A percentile compares a stretch with the other conserved stretches of the same genome.
Conservation (phyloP, 2,329 filamentous ascomycete species). For the Pestalotiopsis sp. region DNA sequence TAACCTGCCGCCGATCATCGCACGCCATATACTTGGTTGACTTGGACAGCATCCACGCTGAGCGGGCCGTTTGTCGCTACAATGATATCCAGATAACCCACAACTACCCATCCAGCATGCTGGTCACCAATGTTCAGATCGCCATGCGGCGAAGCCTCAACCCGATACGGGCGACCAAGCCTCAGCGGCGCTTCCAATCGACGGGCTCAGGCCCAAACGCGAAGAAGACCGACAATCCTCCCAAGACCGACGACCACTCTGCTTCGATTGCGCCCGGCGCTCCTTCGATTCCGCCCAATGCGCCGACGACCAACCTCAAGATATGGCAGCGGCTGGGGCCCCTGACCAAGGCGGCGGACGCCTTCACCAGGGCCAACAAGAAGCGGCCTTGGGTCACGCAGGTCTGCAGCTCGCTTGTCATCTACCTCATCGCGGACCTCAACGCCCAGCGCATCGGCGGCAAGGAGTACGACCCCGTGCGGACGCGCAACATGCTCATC, state of each 20-base stretch:
- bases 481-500: slow-evolving; percentile 70
- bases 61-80: not conserved
- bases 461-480: slow-evolving; percentile 65
- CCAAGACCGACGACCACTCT: slow-evolving; percentile 1
- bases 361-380: slow-evolving; percentile 72
- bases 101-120: not conserved
- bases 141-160: slow-evolving; percentile 22
- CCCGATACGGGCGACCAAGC: slow-evolving; percentile 17
- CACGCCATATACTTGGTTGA: not conserved
- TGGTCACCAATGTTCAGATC: slow-evolving; percentile 15
- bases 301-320: slow-evolving; percentile 40
- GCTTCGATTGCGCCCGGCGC: slow-evolving; percentile 26
- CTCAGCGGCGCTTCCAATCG: slow-evolving; percentile 23
- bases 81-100: slow-evolving; percentile 8
- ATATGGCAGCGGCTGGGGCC: slow-evolving; percentile 62
- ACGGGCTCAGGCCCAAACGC: slow-evolving; percentile 16
- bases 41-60: not conserved
- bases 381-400: slow-evolving; percentile 79
- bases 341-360: slow-evolving; percentile 52
- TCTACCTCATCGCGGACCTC: slow-evolving; percentile 78
- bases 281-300: slow-evolving; percentile 43
- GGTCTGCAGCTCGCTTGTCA: slow-evolving; percentile 71
- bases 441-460: slow-evolving; percentile 71
- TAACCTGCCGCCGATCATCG: not conserved
- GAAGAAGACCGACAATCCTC: slow-evolving; percentile 6